Percentiles rank a stretch among this genome's conserved stretches.
Evolutionary conservation across 164 flowering plant genomes (phyloP).

Genomic region (Umbellularia californica): DNA sequence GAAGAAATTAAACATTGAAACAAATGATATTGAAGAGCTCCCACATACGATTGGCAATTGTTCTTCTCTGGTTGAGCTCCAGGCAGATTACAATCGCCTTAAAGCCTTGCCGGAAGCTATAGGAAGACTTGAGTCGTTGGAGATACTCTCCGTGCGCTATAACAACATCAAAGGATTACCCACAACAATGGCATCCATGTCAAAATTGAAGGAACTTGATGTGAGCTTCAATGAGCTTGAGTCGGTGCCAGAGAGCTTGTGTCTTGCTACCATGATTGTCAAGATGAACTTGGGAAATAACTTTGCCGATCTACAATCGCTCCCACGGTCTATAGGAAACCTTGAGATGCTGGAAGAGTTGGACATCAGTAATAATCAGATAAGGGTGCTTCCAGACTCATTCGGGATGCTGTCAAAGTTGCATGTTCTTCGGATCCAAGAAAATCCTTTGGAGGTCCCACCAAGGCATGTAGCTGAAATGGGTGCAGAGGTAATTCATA

Average conservation of each 20-base stretch:
- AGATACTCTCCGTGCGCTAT: constrained; percentile 68
- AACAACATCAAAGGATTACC: constrained; percentile 77
- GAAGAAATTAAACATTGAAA: constrained; percentile 57
- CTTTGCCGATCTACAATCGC: constrained; percentile 64
- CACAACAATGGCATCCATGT: constrained; percentile 72
- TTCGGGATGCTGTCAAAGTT: constrained; percentile 58
- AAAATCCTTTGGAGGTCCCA: constrained; percentile 79
- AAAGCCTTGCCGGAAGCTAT: constrained; percentile 94
- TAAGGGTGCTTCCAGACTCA: constrained; percentile 70
- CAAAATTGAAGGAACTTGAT: constrained; percentile 64
- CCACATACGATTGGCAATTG: constrained; percentile 75
- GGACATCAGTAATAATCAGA: constrained; percentile 88
- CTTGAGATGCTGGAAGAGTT: constrained; percentile 83
- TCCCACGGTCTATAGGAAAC: constrained; percentile 84
- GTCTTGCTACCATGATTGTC: constrained; percentile 70
- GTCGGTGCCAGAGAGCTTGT: constrained; percentile 78
- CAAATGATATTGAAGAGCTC: constrained; percentile 78
- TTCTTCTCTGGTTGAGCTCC: constrained; percentile 64
- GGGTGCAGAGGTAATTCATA: constrained; percentile 70
- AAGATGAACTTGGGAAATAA: constrained; percentile 76
- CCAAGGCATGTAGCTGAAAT: constrained; percentile 59
- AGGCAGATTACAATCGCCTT: constrained; percentile 71
- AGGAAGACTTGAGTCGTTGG: constrained; percentile 63
- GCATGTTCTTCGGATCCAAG: constrained; percentile 50
- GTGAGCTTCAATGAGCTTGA: constrained; percentile 93